These are phyloP conservation scores for Alnus glutinosa DNA, from an alignment of 306 rosid species.

Conservation along the genomic window DNA sequence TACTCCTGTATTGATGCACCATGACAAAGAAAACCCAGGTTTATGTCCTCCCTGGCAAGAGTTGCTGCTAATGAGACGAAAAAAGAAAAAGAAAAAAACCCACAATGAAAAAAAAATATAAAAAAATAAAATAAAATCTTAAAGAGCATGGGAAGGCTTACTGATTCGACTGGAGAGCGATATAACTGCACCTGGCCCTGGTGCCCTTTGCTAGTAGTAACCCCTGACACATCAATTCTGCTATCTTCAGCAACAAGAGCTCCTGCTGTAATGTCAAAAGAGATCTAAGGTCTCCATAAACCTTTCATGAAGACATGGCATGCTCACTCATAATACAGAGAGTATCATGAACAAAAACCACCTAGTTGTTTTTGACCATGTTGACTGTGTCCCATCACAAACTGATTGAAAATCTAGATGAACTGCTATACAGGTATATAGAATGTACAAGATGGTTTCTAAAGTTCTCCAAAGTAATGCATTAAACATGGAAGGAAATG, in stretches of 20 bases:
- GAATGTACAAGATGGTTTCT: conserved; percentile 24
- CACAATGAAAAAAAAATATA: background rate
- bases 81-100: background rate
- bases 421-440: background rate
- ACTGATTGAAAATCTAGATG: background rate
- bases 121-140: background rate
- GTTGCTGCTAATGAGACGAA: background rate
- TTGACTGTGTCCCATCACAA: background rate
- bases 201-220: conserved; percentile 37
- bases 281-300: conserved; percentile 23
- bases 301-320: conserved; percentile 30
- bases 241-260: conserved; percentile 34
- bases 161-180: conserved; percentile 44
- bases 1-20: background rate
- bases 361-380: background rate
- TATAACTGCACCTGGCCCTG: conserved; percentile 30
- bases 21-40: background rate
- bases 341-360: conserved; percentile 23
- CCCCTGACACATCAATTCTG: conserved; percentile 43
- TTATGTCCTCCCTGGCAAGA: background rate
- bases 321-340: conserved; percentile 22
- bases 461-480: conserved; percentile 9
- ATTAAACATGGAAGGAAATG: background rate
- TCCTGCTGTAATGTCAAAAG: conserved; percentile 37
- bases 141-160: conserved; percentile 29